phyloP scores from a whole-genome alignment of 1,284 basidiomycete species.

The Singerocomus inundabilis region DNA sequence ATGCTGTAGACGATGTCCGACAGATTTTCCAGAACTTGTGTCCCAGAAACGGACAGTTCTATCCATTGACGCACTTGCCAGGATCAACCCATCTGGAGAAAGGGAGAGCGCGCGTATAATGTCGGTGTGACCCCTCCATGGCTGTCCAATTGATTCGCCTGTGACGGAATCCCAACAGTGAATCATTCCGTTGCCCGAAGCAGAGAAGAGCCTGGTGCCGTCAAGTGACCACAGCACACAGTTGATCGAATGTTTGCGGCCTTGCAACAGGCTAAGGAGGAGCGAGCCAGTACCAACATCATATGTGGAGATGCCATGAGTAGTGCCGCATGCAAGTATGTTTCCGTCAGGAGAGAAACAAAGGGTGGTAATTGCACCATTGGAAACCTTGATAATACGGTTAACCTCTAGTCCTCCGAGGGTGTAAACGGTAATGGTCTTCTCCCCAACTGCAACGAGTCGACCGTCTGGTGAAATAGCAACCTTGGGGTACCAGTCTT shows the following conservation, averaged over 20 bases:
- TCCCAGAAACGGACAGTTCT: conserved; percentile 16
- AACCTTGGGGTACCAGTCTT: not conserved
- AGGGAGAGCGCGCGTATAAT: not conserved
- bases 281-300: not conserved
- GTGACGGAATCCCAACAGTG: conserved; percentile 12
- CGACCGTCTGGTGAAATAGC: conserved; percentile 5
- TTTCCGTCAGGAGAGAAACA: conserved; percentile 9
- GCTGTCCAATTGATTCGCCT: conserved; percentile 1
- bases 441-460: not conserved
- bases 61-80: conserved; percentile 11
- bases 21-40: not conserved
- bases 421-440: not conserved
- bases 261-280: not conserved
- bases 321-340: conserved; percentile 3
- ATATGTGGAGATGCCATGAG: not conserved
- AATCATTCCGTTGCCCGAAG: not conserved
- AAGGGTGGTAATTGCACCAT: not conserved
- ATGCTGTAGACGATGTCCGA: conserved; percentile 1
- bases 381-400: not conserved
- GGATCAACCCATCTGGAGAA: conserved; percentile 8
- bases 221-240: conserved; percentile 17
- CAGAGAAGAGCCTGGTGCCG: conserved; percentile 8
- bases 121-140: conserved; percentile 8
- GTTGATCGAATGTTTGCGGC: fast-evolving
- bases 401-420: not conserved